A percentile compares a stretch with the other conserved stretches of the same genome.
phyloP scores from a whole-genome alignment of 2,329 filamentous ascomycete genomes.

The Penicillium oxalicum region DNA sequence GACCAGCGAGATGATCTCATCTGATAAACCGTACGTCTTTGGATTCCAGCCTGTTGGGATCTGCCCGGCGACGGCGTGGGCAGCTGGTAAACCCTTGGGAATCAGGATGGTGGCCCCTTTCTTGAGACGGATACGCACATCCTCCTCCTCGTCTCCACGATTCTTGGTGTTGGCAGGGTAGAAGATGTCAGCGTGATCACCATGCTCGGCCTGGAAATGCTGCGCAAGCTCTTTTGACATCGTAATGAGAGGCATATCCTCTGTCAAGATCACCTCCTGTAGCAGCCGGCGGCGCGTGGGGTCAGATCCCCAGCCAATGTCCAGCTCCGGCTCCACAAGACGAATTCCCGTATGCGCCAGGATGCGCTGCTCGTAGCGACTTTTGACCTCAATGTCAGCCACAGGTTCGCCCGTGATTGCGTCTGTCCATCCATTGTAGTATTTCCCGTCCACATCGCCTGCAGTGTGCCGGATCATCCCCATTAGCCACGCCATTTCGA shows the following conservation, averaged over 20 bases:
- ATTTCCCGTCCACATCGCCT: neutral
- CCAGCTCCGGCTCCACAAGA: slow-evolving; percentile 77
- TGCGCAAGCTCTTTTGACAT: neutral
- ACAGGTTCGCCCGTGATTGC: slow-evolving; percentile 50
- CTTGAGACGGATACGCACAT: slow-evolving; percentile 74
- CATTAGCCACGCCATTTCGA: slow-evolving; percentile 99
- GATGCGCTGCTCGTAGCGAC: slow-evolving; percentile 55
- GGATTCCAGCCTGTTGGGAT: neutral
- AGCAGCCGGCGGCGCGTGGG: slow-evolving; percentile 89
- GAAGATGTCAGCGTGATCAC: slow-evolving; percentile 58
- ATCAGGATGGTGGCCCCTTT: neutral
- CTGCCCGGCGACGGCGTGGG: neutral
- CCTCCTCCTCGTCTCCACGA: slow-evolving; percentile 53
- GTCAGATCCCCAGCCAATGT: neutral
- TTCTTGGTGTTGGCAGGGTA: slow-evolving; percentile 40
- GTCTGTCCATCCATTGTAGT: slow-evolving; percentile 35
- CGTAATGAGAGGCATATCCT: neutral
- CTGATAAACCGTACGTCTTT: neutral
- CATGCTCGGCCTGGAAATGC: slow-evolving; percentile 29
- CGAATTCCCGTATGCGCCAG: slow-evolving; percentile 94
- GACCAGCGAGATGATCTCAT: neutral
- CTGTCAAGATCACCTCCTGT: slow-evolving; percentile 87
- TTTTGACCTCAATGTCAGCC: neutral
- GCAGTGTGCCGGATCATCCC: slow-evolving; percentile 81
- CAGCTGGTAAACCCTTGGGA: neutral